These are phyloP conservation scores for Lasiodiplodia gonubiensis DNA, from an alignment of 2,329 filamentous ascomycete species.

Conservation along the genomic window DNA sequence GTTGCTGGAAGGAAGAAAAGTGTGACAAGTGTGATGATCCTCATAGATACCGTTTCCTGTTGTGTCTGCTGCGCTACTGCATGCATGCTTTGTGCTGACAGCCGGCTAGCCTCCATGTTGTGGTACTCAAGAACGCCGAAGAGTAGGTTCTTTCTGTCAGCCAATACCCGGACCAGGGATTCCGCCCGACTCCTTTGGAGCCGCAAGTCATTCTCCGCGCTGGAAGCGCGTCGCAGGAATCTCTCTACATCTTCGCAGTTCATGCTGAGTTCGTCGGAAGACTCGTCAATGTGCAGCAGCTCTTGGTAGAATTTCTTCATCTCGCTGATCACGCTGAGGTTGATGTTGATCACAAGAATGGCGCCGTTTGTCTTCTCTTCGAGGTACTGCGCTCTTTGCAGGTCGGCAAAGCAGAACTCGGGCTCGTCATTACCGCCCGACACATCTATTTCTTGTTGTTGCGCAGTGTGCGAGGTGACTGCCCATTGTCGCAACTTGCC, in stretches of 20 bases:
- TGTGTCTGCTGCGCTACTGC: constrained; percentile 45
- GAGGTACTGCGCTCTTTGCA: constrained; percentile 43
- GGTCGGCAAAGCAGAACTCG: constrained; percentile 36
- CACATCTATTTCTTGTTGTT: not conserved
- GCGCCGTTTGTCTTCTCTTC: constrained; percentile 49
- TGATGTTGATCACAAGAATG: constrained; percentile 40
- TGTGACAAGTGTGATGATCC: constrained; percentile 51
- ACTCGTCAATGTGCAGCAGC: not conserved
- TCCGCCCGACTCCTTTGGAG: constrained; percentile 30
- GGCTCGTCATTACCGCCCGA: not conserved
- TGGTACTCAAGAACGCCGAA: constrained; percentile 45
- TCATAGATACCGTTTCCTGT: constrained; percentile 51
- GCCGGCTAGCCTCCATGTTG: constrained; percentile 41
- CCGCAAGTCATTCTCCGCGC: not conserved
- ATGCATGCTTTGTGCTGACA: constrained; percentile 37
- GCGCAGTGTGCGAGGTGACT: not conserved
- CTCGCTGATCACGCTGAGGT: constrained; percentile 40
- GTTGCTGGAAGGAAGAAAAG: constrained; percentile 52
- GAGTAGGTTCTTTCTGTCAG: constrained; percentile 37
- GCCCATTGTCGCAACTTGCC: not conserved
- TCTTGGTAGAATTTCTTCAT: constrained; percentile 32
- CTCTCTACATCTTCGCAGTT: not conserved
- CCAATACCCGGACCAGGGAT: constrained; percentile 31
- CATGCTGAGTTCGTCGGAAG: not conserved
- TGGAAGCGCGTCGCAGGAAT: not conserved